Evolutionary conservation across 352 stramenopile species (phyloP).

Genomic region (Achlya hypogyna): DNA sequence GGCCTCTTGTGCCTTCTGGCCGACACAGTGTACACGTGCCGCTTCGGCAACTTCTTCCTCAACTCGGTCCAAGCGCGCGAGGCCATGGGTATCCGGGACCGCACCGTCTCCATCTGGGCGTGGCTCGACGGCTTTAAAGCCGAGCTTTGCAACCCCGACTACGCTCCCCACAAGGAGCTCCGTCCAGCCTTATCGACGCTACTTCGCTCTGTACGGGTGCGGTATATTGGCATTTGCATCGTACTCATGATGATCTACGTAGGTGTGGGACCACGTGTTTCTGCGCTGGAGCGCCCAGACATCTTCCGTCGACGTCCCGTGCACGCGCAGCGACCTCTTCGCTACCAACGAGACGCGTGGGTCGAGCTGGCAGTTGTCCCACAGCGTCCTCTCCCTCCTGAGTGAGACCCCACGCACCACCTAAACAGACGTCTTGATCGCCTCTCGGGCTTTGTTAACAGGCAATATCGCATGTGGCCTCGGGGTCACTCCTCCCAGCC

Average conservation of each 20-base stretch:
- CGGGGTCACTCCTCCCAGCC: slow-evolving; percentile 80
- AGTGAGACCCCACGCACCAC: slow-evolving; percentile 64
- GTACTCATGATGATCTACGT: background rate
- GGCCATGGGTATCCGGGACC: slow-evolving; percentile 43
- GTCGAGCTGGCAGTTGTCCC: slow-evolving; percentile 51
- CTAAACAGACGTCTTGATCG: slow-evolving; percentile 68
- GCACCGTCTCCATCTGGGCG: slow-evolving; percentile 69
- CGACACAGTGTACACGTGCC: slow-evolving; percentile 94
- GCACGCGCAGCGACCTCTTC: slow-evolving; percentile 37
- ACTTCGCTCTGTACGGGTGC: slow-evolving; percentile 39
- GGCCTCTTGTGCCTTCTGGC: slow-evolving; percentile 86
- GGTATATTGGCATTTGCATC: background rate
- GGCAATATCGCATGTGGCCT: background rate
- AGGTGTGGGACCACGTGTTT: slow-evolving; percentile 61
- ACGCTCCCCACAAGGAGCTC: slow-evolving; percentile 36
- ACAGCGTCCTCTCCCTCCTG: slow-evolving; percentile 17
- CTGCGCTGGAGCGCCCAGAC: slow-evolving; percentile 64
- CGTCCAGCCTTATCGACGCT: slow-evolving; percentile 48
- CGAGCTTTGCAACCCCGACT: slow-evolving; percentile 54
- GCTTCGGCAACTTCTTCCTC: slow-evolving; percentile 97
- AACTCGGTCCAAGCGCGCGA: slow-evolving; percentile 87
- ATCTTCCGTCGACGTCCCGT: slow-evolving; percentile 36
- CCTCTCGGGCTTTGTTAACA: no score
- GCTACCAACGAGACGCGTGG: slow-evolving; percentile 43
- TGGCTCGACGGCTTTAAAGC: slow-evolving; percentile 68